Percentiles rank a stretch among this genome's conserved stretches.
Conservation (phyloP, 2,329 filamentous ascomycete genomes). For the Cercospora zeina region DNA sequence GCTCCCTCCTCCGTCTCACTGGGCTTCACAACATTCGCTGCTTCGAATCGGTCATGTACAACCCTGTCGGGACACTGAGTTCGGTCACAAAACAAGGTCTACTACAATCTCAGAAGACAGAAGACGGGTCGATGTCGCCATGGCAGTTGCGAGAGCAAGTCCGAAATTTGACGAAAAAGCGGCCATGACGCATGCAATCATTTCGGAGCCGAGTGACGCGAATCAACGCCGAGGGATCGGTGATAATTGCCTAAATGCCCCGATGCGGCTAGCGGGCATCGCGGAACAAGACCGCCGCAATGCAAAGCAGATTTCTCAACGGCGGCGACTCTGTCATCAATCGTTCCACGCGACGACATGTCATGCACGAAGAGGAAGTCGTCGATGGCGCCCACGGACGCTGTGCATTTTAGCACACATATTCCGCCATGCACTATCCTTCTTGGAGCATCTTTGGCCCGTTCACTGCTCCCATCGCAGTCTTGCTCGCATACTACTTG, state of each 20-base stretch:
- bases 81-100: no score
- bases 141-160: no score
- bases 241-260: not conserved
- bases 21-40: not conserved
- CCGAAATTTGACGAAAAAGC: no score
- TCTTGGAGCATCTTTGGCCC: not conserved
- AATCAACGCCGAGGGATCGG: not conserved
- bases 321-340: constrained; percentile 9
- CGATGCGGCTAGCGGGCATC: not conserved
- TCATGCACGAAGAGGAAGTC: no score
- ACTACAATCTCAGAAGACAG: no score
- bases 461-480: constrained; percentile 2
- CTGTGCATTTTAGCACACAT: not conserved
- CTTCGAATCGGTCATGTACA: not conserved
- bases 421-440: constrained; percentile 1
- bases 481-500: not conserved
- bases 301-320: not conserved
- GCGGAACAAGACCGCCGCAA: not conserved
- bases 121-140: no score
- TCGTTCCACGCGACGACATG: not conserved
- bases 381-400: not conserved
- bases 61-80: no score
- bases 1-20: not conserved
- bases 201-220: constrained; percentile 1
- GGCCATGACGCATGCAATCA: no score